Conservation (phyloP, 163 green algal species). For the Smithsoniella earleae region DNA sequence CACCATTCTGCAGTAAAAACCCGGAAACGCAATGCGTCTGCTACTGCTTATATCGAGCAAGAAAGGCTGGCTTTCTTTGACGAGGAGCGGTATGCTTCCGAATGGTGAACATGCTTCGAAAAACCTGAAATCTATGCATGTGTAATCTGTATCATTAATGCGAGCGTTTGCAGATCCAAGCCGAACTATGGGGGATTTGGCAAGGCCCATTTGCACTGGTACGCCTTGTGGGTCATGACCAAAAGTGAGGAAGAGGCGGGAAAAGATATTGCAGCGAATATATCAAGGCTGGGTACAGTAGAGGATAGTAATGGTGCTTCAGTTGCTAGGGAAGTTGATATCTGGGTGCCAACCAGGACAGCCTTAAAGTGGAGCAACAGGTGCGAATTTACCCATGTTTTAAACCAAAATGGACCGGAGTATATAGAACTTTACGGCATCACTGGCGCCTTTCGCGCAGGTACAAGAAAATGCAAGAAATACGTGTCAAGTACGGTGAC, state of each 20-base stretch:
- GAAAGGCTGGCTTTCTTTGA: not conserved
- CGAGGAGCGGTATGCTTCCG: not conserved
- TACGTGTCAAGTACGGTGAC: not conserved
- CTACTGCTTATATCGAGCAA: not conserved
- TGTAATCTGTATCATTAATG: not conserved
- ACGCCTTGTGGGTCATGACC: constrained; percentile 6
- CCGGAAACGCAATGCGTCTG: not conserved
- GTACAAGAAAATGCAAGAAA: not conserved
- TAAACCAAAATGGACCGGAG: too few relatives aligned
- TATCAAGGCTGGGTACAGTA: not conserved
- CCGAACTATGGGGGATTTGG: not conserved
- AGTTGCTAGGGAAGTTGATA: not conserved
- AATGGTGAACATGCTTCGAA: not conserved
- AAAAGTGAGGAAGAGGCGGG: not conserved
- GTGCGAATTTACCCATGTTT: too few relatives aligned
- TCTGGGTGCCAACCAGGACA: constrained; percentile 5
- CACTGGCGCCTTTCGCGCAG: not conserved
- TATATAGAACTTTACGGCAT: too few relatives aligned
- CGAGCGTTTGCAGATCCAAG: not conserved
- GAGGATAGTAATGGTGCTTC: not conserved
- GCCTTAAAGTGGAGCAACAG: constrained; percentile 1
- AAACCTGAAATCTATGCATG: not conserved
- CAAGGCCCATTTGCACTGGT: not conserved
- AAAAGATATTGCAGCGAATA: not conserved
- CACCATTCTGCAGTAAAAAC: not conserved